These are phyloP conservation scores for Verbena officinalis DNA, from an alignment of 257 asterid genomes.

Conservation along the genomic window DNA sequence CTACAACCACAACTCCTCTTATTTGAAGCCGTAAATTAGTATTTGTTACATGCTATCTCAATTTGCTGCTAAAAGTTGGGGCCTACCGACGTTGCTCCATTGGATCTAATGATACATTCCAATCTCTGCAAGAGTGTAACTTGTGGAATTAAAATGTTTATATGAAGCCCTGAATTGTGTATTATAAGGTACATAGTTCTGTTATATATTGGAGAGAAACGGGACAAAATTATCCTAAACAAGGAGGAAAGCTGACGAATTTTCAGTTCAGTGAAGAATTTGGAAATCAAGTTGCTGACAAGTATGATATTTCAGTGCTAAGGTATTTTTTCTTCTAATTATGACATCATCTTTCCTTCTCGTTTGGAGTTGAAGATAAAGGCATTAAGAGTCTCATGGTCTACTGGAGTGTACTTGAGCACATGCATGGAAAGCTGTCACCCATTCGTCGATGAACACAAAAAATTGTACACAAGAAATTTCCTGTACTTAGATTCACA, in stretches of 20 bases:
- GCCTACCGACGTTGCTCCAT: constrained; percentile 19
- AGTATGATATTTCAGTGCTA: neutral
- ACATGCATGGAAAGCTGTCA: constrained; percentile 20
- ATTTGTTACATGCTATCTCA: neutral
- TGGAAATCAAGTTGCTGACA: constrained; percentile 22
- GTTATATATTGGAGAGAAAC: constrained; percentile 35
- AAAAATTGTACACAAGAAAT: constrained; percentile 32
- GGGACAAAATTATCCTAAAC: constrained; percentile 31
- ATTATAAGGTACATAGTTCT: constrained; percentile 32
- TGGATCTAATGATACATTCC: constrained; percentile 30
- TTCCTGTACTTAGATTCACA: constrained; percentile 35
- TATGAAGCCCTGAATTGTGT: constrained; percentile 39
- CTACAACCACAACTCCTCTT: constrained; percentile 96
- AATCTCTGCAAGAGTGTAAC: constrained; percentile 26
- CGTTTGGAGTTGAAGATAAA: constrained; percentile 26
- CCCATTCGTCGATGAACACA: constrained; percentile 24
- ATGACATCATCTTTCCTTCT: constrained; percentile 21
- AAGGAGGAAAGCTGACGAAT: constrained; percentile 18
- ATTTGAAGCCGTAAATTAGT: constrained; percentile 76
- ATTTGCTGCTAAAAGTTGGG: constrained; percentile 21
- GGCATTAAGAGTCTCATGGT: constrained; percentile 11
- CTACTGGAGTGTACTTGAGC: constrained; percentile 25
- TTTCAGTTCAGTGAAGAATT: constrained; percentile 16
- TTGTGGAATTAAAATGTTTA: constrained; percentile 26
- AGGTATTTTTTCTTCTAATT: constrained; percentile 5